phyloP scores from a whole-genome alignment of 352 stramenopile species.

The Pythium brachiatum region DNA sequence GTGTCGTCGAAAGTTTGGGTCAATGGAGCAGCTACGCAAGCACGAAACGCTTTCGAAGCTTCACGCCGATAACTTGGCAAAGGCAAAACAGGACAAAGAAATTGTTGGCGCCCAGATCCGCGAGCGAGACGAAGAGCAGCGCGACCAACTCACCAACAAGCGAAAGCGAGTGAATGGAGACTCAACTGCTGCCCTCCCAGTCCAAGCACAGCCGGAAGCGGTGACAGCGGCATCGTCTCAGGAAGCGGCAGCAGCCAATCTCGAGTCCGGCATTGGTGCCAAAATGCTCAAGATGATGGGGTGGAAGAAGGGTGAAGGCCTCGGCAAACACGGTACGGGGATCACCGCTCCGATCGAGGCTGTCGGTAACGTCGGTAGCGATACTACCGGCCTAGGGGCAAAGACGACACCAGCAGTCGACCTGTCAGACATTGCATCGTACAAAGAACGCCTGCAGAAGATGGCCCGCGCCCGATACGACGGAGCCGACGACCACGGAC shows the following conservation, averaged over 20 bases:
- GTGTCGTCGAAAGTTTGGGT: conserved; percentile 78
- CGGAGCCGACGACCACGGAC: conserved; percentile 14
- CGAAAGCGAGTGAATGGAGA: conserved; percentile 6
- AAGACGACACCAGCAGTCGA: conserved; percentile 39
- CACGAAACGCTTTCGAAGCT: conserved; percentile 78
- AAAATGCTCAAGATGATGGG: conserved; percentile 90
- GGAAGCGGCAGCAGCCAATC: conserved; percentile 14
- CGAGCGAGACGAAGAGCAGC: conserved; percentile 54
- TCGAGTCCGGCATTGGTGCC: conserved; percentile 70
- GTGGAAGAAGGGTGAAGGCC: conserved; percentile 79
- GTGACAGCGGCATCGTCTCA: neutral
- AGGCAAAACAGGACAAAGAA: conserved; percentile 72
- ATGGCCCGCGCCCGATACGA: conserved; percentile 67
- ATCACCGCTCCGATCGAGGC: conserved; percentile 69
- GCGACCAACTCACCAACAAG: conserved; percentile 20
- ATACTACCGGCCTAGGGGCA: conserved; percentile 53
- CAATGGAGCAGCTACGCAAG: conserved; percentile 68
- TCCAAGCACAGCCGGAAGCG: neutral
- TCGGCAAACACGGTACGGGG: conserved; percentile 77
- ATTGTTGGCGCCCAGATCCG: conserved; percentile 56
- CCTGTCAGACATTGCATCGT: conserved; percentile 43
- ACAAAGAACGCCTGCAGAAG: conserved; percentile 64
- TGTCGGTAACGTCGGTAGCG: conserved; percentile 33
- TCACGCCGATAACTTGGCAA: conserved; percentile 72
- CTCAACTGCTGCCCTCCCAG: neutral